Evolutionary conservation across 345 rosid genomes (phyloP).

Genomic region (Angophora floribunda): DNA sequence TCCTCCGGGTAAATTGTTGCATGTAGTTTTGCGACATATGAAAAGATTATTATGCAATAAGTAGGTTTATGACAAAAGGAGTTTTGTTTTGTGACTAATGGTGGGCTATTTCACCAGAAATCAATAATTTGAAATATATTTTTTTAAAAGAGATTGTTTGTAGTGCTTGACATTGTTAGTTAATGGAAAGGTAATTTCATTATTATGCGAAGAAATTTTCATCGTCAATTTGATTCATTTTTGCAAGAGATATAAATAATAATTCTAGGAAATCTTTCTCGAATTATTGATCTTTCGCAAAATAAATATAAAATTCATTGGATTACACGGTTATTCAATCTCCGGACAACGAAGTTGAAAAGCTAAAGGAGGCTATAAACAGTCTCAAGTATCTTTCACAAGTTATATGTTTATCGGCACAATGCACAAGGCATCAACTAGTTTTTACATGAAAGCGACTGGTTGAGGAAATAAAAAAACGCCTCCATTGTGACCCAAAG

Average conservation of each 20-base stretch:
- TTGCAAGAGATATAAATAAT: neutral
- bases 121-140: neutral
- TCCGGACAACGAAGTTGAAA: neutral
- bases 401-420: neutral
- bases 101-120: neutral
- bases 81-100: neutral
- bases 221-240: accelerated
- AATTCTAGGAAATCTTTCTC: neutral
- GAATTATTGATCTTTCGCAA: neutral
- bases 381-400: neutral
- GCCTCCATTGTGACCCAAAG: neutral
- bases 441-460: neutral
- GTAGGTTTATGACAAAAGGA: neutral
- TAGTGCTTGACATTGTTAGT: neutral
- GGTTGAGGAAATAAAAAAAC: neutral
- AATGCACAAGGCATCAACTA: neutral
- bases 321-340: neutral
- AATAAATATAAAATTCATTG: neutral
- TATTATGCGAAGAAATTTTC: neutral
- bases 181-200: neutral
- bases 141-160: neutral
- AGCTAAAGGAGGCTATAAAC: neutral
- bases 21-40: neutral
- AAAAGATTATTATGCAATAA: neutral
- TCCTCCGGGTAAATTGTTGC: neutral